phyloP scores from a whole-genome alignment of 345 rosid species.

The Rhodamnia rubescens region DNA sequence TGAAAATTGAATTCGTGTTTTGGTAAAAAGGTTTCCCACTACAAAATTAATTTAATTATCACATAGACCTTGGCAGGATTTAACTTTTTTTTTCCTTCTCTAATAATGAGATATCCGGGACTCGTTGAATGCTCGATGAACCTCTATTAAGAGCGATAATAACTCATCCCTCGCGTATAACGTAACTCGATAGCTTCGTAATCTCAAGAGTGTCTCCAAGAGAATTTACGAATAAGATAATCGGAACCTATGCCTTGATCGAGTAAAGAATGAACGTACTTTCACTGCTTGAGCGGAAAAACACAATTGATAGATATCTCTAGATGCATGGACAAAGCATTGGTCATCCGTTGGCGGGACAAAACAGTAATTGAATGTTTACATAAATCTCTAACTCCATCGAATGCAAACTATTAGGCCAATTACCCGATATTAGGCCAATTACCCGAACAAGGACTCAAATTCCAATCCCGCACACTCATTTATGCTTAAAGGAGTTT shows the following conservation, averaged over 20 bases:
- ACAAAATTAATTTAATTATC: too few species aligned
- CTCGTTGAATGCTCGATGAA: background rate
- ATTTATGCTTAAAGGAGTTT: too few species aligned
- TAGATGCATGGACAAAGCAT: background rate
- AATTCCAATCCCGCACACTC: background rate
- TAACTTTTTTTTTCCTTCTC: background rate
- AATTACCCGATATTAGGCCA: background rate
- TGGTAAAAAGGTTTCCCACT: background rate
- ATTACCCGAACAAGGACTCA: background rate
- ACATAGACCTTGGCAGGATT: background rate
- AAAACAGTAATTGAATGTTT: background rate
- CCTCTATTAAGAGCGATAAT: background rate
- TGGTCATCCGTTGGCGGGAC: background rate
- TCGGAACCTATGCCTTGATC: too few species aligned
- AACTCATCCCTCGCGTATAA: too few species aligned
- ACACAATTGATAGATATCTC: background rate
- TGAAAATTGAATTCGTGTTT: background rate
- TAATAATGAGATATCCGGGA: too few species aligned
- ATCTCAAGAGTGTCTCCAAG: background rate
- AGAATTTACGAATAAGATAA: background rate
- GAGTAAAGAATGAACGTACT: too few species aligned
- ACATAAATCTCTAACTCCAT: background rate
- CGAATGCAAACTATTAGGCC: background rate
- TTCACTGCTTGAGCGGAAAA: background rate
- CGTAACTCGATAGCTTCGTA: background rate